These are phyloP conservation scores for Fraxinus baroniana DNA, from an alignment of 305 asterid species.

Conservation along the genomic window DNA sequence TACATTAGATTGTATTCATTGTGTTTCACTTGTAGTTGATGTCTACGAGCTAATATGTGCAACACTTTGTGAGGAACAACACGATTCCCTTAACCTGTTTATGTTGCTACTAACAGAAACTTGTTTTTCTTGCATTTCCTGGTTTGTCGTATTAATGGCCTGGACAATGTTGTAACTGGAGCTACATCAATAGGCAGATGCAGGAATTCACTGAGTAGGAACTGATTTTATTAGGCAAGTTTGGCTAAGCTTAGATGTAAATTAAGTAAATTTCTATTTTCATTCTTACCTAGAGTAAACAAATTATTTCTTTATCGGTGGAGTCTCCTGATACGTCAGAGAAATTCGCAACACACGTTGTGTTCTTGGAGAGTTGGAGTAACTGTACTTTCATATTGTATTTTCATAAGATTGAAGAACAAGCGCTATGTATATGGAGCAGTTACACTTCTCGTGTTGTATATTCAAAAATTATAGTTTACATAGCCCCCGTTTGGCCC, in stretches of 20 bases:
- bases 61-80: neutral
- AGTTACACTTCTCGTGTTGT: too few relatives aligned
- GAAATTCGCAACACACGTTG: neutral
- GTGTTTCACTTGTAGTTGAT: neutral
- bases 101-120: neutral
- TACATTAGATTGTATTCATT: neutral
- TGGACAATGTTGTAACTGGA: neutral
- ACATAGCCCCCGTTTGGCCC: too few relatives aligned
- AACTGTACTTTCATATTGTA: neutral
- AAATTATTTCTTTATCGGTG: neutral
- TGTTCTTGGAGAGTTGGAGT: neutral
- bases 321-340: neutral
- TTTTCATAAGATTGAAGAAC: neutral
- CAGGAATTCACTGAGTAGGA: neutral
- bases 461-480: too few relatives aligned
- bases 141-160: neutral
- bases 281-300: neutral
- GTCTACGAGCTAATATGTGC: neutral
- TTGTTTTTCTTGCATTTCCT: neutral
- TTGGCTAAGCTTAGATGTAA: neutral
- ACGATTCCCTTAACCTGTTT: neutral
- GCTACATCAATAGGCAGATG: too few relatives aligned
- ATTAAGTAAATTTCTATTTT: too few relatives aligned
- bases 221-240: neutral
- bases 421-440: too few relatives aligned